Base-by-base conservation (phyloP, 306 rosid species). In the Luffa acutangula region DNA sequence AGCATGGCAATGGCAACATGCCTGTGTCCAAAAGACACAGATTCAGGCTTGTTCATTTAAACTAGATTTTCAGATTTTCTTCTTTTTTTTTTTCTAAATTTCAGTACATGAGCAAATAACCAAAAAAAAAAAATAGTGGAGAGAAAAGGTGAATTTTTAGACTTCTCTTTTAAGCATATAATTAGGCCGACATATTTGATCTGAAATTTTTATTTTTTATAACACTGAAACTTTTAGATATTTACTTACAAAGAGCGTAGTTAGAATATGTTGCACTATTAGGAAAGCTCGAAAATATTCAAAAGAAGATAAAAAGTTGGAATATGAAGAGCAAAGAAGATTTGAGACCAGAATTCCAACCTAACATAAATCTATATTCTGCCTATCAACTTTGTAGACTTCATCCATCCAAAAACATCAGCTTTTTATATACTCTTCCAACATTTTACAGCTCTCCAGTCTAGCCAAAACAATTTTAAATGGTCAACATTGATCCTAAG, bases 111-210 rank as follows among this genome's bases (percentile, higher is more conserved):
- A 11, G 20, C 39, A 43, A 20, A 21, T 45, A 70, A 59, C 39
- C 5, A 69, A 69, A 39, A 18, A 41, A 7, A 8, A 0, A n/a
- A n/a, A 42, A 69, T 66, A n/a, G 52, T 43, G 3, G 54, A 20
- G 54, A 10, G 10, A 70, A 45, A 70, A 11, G 2, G 7, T 46
- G 4, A 2, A 42, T 14, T n/a, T 8, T 5, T 39, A 6, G 39
- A n/a, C 53, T 70, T 43, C 34, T 31, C 7, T 70, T 70, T 70
- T 42, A 69, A 70, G 76, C 76, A 70, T 43, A 70, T 46, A 70
- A 11, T 42, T 43, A 43, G n/a, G 54, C 76, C 0, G 1, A 20
- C 76, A 5, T 70, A 43, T 70, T 70, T 43, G 18, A 13, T 41
- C 9, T 9, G 9, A 42, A 65, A 37, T 67, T 67, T 18, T 33